A percentile compares a stretch with the other conserved stretches of the same genome.
These are phyloP conservation scores for Lepiota brunneoincarnata DNA, from an alignment of 768 basidiomycete genomes.

Conservation along the genomic window DNA sequence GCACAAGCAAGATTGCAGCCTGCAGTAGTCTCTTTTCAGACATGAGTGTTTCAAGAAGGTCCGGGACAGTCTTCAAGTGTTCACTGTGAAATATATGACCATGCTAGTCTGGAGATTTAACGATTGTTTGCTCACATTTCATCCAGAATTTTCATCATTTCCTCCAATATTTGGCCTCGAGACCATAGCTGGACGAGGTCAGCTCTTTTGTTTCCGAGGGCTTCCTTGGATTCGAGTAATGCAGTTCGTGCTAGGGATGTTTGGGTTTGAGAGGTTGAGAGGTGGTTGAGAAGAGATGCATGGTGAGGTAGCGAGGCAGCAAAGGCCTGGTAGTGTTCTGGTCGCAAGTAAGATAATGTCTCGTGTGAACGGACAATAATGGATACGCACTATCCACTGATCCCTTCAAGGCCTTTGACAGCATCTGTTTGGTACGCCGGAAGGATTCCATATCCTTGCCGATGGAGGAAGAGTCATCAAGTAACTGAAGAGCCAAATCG, in stretches of 20 bases:
- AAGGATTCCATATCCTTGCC: conserved; percentile 81
- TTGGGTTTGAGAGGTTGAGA: conserved; percentile 72
- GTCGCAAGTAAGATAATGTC: conserved; percentile 6
- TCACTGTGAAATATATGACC: conserved; percentile 54
- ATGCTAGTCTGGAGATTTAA: background rate
- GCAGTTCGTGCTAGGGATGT: conserved; percentile 66
- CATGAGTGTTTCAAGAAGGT: conserved; percentile 89
- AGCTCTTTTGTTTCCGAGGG: conserved; percentile 75
- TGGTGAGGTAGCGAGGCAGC: conserved; percentile 94
- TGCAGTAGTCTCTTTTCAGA: conserved; percentile 92
- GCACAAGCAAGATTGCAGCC: conserved; percentile 82
- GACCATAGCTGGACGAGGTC: conserved; percentile 91
- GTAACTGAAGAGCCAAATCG: conserved; percentile 84
- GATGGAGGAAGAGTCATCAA: conserved; percentile 71
- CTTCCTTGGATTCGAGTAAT: conserved; percentile 78
- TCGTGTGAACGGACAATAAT: background rate
- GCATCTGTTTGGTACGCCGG: conserved; percentile 67
- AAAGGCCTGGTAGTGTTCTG: conserved; percentile 92
- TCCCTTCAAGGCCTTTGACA: conserved; percentile 79
- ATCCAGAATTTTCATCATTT: conserved; percentile 93
- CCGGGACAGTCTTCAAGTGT: conserved; percentile 85
- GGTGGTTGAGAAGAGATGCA: conserved; percentile 68
- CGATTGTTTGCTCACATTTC: conserved; percentile 66
- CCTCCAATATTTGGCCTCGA: conserved; percentile 86
- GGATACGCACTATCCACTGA: conserved; percentile 78